phyloP scores from a whole-genome alignment of 2,329 filamentous ascomycete genomes.

The Calycina herbarum region DNA sequence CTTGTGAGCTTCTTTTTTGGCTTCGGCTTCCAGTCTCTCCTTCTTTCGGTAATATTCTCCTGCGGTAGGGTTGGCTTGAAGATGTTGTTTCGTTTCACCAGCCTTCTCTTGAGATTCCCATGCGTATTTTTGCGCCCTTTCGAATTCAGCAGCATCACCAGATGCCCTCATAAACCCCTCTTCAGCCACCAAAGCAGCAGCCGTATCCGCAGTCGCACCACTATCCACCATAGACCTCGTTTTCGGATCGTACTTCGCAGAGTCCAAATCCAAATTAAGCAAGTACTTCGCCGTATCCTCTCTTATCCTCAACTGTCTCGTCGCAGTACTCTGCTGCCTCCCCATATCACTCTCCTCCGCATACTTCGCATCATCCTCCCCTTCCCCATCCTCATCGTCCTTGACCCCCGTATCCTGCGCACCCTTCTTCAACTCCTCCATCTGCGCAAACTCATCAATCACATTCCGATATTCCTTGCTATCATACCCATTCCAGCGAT shows the following conservation, averaged over 20 bases:
- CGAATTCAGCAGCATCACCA: constrained; percentile 91
- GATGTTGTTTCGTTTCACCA: constrained; percentile 76
- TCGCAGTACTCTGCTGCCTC: constrained; percentile 85
- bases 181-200: constrained; percentile 82
- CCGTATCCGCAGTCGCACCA: constrained; percentile 76
- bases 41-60: constrained; percentile 83
- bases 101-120: constrained; percentile 92
- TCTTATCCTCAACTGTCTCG: constrained; percentile 83
- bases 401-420: constrained; percentile 50
- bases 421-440: constrained; percentile 70
- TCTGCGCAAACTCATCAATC: constrained; percentile 84
- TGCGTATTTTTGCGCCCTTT: constrained; percentile 82
- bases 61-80: constrained; percentile 95
- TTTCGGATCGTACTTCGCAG: constrained; percentile 96
- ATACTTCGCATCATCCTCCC: constrained; percentile 70
- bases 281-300: constrained; percentile 98
- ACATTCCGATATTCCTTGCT: constrained; percentile 80
- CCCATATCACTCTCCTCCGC: constrained; percentile 98
- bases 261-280: constrained; percentile 91
- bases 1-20: constrained; percentile 65
- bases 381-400: constrained; percentile 51
- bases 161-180: constrained; percentile 88
- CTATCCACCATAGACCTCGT: constrained; percentile 87
- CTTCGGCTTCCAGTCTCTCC: constrained; percentile 70
- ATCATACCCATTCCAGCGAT: constrained; percentile 98